These are phyloP conservation scores for Penicillium sp. DNA, from an alignment of 2,329 filamentous ascomycete genomes.

Conservation along the genomic window DNA sequence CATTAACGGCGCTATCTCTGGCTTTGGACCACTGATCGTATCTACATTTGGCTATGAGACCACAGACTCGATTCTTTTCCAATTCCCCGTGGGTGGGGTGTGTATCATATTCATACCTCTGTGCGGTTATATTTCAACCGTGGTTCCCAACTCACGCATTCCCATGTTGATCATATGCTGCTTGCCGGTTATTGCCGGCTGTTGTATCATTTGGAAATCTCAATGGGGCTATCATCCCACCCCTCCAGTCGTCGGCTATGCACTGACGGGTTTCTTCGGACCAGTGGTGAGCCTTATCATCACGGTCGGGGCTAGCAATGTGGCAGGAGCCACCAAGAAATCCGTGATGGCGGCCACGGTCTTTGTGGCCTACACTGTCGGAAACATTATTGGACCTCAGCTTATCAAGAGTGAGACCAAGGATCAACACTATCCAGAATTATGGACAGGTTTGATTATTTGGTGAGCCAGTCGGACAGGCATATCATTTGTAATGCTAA, in stretches of 20 bases:
- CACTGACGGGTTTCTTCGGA: conserved; percentile 70
- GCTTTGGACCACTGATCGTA: conserved; percentile 70
- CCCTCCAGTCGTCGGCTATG: conserved; percentile 68
- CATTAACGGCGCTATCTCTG: conserved; percentile 68
- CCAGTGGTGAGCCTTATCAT: conserved; percentile 65
- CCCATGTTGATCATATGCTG: conserved; percentile 64
- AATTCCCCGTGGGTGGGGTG: conserved; percentile 71
- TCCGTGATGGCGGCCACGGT: conserved; percentile 71
- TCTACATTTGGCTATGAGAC: conserved; percentile 66
- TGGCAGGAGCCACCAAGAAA: conserved; percentile 75
- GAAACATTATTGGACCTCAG: conserved; percentile 74
- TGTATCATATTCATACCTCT: conserved; percentile 65
- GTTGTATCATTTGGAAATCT: conserved; percentile 70
- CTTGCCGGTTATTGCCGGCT: conserved; percentile 71
- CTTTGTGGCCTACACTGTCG: conserved; percentile 72
- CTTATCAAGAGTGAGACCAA: conserved; percentile 67
- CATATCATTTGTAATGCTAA: background rate
- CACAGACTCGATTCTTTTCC: conserved; percentile 66
- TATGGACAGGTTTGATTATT: conserved; percentile 69
- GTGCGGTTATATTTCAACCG: conserved; percentile 63
- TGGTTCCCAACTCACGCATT: conserved; percentile 62
- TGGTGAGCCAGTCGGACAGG: conserved; percentile 41
- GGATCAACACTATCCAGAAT: conserved; percentile 63
- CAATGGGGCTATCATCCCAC: conserved; percentile 62
- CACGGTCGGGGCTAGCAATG: conserved; percentile 62